A percentile compares a stretch with the other conserved stretches of the same genome.
Evolutionary conservation across 306 rosid genomes (phyloP).

Genomic region (Abrus precatorius): DNA sequence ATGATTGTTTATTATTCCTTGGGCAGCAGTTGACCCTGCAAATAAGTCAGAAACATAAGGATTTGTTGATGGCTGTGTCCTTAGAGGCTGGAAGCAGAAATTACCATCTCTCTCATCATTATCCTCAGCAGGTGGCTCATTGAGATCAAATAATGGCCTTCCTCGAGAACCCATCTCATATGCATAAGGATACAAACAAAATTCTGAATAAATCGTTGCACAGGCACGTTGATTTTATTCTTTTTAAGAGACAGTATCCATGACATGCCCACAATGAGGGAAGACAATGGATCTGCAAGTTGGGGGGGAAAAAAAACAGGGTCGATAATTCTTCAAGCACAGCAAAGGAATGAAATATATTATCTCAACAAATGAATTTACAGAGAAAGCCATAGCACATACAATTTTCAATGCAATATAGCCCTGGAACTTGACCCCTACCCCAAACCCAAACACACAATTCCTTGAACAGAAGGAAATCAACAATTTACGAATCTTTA

Average conservation of each 20-base stretch:
- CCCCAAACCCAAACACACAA: slow-evolving; percentile 40
- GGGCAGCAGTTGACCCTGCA: slow-evolving; percentile 61
- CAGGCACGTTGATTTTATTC: slow-evolving; percentile 45
- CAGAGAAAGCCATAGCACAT: not conserved
- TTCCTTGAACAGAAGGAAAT: slow-evolving; percentile 25
- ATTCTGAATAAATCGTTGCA: slow-evolving; percentile 44
- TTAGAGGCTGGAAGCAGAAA: slow-evolving; percentile 70
- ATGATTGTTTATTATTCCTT: slow-evolving; percentile 72
- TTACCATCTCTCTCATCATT: slow-evolving; percentile 67
- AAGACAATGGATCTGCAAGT: slow-evolving; percentile 39
- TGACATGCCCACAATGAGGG: slow-evolving; percentile 59
- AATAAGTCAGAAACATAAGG: slow-evolving; percentile 61
- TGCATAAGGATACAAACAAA: slow-evolving; percentile 79
- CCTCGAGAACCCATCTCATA: slow-evolving; percentile 98
- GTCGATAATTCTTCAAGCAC: not conserved
- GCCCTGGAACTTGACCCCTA: not conserved
- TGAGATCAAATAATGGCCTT: slow-evolving; percentile 93
- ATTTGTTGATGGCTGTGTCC: slow-evolving; percentile 72
- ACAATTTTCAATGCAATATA: not conserved
- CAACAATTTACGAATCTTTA: slow-evolving; percentile 10
- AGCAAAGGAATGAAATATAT: slow-evolving; percentile 12
- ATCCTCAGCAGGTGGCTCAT: slow-evolving; percentile 93
- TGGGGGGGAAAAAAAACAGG: not conserved
- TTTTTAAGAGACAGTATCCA: slow-evolving; percentile 54
- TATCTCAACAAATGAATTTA: not conserved